Base-by-base conservation (phyloP, 768 basidiomycete species). In the Gelatoporia subvermispora region DNA sequence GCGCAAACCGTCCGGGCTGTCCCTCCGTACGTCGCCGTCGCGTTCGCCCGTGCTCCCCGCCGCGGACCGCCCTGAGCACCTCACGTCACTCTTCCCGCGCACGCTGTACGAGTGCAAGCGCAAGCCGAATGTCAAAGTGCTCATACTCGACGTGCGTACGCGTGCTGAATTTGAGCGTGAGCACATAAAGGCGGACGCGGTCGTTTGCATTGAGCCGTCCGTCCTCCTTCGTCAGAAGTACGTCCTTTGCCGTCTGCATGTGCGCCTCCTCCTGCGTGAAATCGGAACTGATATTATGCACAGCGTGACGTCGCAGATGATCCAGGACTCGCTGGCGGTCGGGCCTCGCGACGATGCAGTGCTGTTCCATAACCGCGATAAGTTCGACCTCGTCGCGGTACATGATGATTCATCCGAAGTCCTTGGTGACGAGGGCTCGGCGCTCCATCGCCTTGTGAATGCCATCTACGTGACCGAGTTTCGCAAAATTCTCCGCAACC, bases 331-430 rank as follows among this genome's bases (percentile, higher is more conserved):
- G 0, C 76, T 96, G 48, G 68, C 79, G 3, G 70, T 89, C 28
- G 81, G 79, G 0, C 90, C 94, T 1, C 72, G 75, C 34, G 62
- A 75, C 35, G 94, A 97, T 66, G 72, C 72, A 39, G 73, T 74
- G 2, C 72, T 88, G n/a, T 98, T 98, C 64, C 64, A 70, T 36
- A 87, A 91, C 51, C 87, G 95, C 35, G 81, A 93, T 59, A 85
- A 87, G 57, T 95, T 89, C 62, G 93, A 96, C 56, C 66, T 94
- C 18, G 82, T 99, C 21, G 88, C 85, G 15, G 70, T 97, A 3
- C 93, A 93, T 64, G 94, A 98, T 64, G 59, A 76, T 43, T 64
- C 72, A 24, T 82, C 88, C 40, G 72, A 77, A 46, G 65, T 71
- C 16, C 74, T 81, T 44, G 77, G 74, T 2, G 63, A 66, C 3